Evolutionary conservation across 129 eudicot genomes (phyloP).

Genomic region (sunflower (Helianthus annuus)): HanXRQr2.0-SUNRISE NC_035441.2:129616611-129617110

Average conservation of each 20-base stretch:
- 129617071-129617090: conserved; percentile 55
- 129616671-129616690: no score
- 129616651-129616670: no score
- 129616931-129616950: not conserved
- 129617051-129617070: conserved; percentile 51
- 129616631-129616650: no score
- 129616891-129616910: not conserved
- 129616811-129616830: conserved; percentile 63
- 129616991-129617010: conserved; percentile 48
- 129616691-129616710: no score
- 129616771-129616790: conserved; percentile 52
- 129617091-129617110: conserved; percentile 54
- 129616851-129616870: conserved; percentile 50
- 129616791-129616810: conserved; percentile 61
- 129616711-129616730: no score
- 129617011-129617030: conserved; percentile 42
- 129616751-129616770: not conserved
- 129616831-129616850: conserved; percentile 56
- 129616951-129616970: conserved; percentile 16
- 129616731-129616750: not conserved
- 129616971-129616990: conserved; percentile 42
- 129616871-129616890: conserved; percentile 36
- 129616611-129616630: no score
- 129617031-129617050: conserved; percentile 47
- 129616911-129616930: conserved; percentile 32